Conservation (phyloP, 768 basidiomycete genomes). For the Termitomyces bulborhizus region DNA sequence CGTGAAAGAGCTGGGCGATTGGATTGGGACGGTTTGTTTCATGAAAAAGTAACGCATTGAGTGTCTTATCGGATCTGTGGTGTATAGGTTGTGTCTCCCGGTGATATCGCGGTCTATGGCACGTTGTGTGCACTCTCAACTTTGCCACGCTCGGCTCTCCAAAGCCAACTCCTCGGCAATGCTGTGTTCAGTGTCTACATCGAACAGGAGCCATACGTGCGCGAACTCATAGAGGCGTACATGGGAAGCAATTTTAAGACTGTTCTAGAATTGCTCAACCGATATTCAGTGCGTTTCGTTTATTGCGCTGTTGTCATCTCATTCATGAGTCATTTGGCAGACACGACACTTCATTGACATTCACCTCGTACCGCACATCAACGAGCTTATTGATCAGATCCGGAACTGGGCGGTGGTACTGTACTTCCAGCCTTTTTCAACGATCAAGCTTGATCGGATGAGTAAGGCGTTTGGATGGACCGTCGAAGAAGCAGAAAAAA, state of each 20-base stretch:
- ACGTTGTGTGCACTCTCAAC: conserved; percentile 81
- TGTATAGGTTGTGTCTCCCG: conserved; percentile 62
- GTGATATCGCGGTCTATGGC: conserved; percentile 85
- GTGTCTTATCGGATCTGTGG: not conserved
- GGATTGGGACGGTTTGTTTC: conserved; percentile 59
- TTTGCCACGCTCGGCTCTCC: conserved; percentile 64
- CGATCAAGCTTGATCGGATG: conserved; percentile 82
- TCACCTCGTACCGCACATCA: conserved; percentile 66
- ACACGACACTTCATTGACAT: conserved; percentile 74
- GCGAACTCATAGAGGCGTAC: conserved; percentile 83
- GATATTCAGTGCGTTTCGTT: conserved; percentile 52
- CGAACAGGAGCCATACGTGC: conserved; percentile 81
- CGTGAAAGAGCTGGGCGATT: conserved; percentile 64
- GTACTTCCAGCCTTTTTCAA: conserved; percentile 88
- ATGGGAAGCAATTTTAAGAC: conserved; percentile 83
- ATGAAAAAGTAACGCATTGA: not conserved
- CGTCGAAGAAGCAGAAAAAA: conserved; percentile 60
- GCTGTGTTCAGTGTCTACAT: conserved; percentile 68
- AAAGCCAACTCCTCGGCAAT: conserved; percentile 61
- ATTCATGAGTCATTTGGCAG: conserved; percentile 29
- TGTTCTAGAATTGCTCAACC: conserved; percentile 67
- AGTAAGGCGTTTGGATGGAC: conserved; percentile 80
- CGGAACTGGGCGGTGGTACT: conserved; percentile 74
- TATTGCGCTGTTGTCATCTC: not conserved
- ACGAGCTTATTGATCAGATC: conserved; percentile 60